A percentile compares a stretch with the other conserved stretches of the same genome.
phyloP scores from a whole-genome alignment of 2,329 filamentous ascomycete species.

The Nannizzia gypsea region DNA sequence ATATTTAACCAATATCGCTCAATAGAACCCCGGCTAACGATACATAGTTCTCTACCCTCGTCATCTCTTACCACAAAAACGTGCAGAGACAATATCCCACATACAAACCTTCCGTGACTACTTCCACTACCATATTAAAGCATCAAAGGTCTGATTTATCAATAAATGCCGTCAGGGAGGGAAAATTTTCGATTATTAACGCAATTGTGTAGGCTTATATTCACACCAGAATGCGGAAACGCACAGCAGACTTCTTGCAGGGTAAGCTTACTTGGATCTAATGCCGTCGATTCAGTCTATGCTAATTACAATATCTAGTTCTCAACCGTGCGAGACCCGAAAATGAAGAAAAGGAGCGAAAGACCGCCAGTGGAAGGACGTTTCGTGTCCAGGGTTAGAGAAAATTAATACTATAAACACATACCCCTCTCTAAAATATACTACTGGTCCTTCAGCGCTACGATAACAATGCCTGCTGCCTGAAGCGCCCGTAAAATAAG shows the following conservation, averaged over 20 bases:
- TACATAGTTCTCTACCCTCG: constrained; percentile 72
- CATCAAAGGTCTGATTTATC: constrained; percentile 59
- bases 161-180: neutral
- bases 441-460: neutral
- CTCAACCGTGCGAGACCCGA: constrained; percentile 89
- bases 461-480: neutral
- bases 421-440: neutral
- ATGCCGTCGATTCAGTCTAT: neutral
- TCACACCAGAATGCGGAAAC: constrained; percentile 92
- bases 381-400: constrained; percentile 54
- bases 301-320: constrained; percentile 43
- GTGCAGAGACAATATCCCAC: constrained; percentile 92
- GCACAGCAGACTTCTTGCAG: constrained; percentile 96
- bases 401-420: neutral
- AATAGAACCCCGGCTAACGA: constrained; percentile 7
- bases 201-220: constrained; percentile 62
- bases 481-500: neutral
- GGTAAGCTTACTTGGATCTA: constrained; percentile 43
- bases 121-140: constrained; percentile 99
- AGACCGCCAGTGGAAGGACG: constrained; percentile 91
- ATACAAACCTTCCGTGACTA: constrained; percentile 99
- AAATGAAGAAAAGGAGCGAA: constrained; percentile 91
- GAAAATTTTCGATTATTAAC: neutral
- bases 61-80: constrained; percentile 79
- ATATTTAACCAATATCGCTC: constrained; percentile 8